A percentile compares a stretch with the other conserved stretches of the same genome.
These are phyloP conservation scores for Dipodascopsis tothii DNA, from an alignment of 805 yeast genomes.

Conservation along the genomic window DNA sequence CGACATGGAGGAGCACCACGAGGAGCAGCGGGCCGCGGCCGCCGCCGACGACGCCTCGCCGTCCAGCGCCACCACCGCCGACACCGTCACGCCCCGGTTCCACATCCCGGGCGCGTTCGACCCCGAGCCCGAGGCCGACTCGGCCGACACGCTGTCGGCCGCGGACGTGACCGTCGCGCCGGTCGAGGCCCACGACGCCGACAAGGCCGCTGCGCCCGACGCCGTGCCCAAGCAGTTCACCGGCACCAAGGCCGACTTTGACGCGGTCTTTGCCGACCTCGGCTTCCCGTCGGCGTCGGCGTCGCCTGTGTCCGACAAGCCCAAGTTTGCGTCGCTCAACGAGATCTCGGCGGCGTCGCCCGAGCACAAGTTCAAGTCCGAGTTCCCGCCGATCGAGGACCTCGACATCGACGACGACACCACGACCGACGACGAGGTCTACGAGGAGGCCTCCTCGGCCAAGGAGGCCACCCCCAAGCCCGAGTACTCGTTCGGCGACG, in stretches of 20 bases:
- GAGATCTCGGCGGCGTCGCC: neutral
- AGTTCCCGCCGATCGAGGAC: slow-evolving; percentile 28
- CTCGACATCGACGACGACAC: slow-evolving; percentile 20
- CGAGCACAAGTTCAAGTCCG: slow-evolving; percentile 6
- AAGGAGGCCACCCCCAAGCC: neutral
- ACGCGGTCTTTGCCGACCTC: slow-evolving; percentile 13
- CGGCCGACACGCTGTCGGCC: neutral
- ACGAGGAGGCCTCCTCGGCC: slow-evolving; percentile 20
- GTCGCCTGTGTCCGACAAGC: neutral
- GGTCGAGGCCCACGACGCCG: slow-evolving; percentile 9
- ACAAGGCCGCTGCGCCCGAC: slow-evolving; percentile 12
- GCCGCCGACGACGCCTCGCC: slow-evolving; percentile 7
- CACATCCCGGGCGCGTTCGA: slow-evolving; percentile 1
- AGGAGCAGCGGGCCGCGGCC: slow-evolving; percentile 13
- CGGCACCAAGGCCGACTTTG: slow-evolving; percentile 23
- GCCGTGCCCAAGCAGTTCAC: slow-evolving; percentile 1
- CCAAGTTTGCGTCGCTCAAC: neutral
- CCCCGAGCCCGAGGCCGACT: neutral
- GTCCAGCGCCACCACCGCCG: neutral
- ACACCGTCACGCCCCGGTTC: neutral
- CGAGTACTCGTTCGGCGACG: neutral
- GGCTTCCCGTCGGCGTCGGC: slow-evolving; percentile 12
- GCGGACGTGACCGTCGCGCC: slow-evolving; percentile 3
- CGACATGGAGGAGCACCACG: slow-evolving; percentile 14
- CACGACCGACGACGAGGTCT: slow-evolving; percentile 29